phyloP scores from a whole-genome alignment of 345 rosid genomes.

The Euphorbia peplus region DNA sequence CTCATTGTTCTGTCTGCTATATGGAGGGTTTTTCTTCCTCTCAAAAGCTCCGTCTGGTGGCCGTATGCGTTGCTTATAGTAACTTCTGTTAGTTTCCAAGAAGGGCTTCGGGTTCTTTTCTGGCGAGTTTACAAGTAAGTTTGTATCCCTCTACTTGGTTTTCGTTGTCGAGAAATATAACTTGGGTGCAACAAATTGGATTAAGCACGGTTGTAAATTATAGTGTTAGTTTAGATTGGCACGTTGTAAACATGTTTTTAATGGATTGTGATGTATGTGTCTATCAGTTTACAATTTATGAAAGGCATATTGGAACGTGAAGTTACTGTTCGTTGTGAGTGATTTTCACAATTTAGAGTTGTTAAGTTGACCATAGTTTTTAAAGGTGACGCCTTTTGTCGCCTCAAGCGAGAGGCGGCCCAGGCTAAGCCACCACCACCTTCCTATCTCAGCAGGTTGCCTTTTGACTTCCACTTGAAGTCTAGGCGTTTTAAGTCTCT shows the following conservation, averaged over 20 bases:
- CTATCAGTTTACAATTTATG: not conserved
- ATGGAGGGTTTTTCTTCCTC: constrained; percentile 93
- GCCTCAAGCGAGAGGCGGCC: too few relatives aligned
- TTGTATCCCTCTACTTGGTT: not conserved
- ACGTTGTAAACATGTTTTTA: not conserved
- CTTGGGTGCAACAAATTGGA: not conserved
- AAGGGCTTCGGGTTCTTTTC: constrained; percentile 81
- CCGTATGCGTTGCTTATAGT: constrained; percentile 72
- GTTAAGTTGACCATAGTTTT: not conserved
- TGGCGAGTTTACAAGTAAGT: constrained; percentile 84
- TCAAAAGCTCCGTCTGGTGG: constrained; percentile 70
- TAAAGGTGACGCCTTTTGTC: too few relatives aligned
- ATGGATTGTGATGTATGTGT: not conserved
- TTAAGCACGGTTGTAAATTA: not conserved
- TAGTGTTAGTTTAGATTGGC: not conserved
- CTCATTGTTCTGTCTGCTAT: constrained; percentile 74
- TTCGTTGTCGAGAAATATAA: not conserved
- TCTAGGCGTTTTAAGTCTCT: too few relatives aligned
- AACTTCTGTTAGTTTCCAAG: constrained; percentile 79
- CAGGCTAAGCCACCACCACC: too few relatives aligned
- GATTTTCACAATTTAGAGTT: not conserved
- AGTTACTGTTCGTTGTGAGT: not conserved
- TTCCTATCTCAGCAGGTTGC: too few relatives aligned
- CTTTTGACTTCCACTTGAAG: too few relatives aligned
- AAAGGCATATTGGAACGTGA: not conserved